A percentile compares a stretch with the other conserved stretches of the same genome.
These are phyloP conservation scores for Citrullus colocynthis DNA, from an alignment of 306 rosid species.

Conservation along the genomic window DNA sequence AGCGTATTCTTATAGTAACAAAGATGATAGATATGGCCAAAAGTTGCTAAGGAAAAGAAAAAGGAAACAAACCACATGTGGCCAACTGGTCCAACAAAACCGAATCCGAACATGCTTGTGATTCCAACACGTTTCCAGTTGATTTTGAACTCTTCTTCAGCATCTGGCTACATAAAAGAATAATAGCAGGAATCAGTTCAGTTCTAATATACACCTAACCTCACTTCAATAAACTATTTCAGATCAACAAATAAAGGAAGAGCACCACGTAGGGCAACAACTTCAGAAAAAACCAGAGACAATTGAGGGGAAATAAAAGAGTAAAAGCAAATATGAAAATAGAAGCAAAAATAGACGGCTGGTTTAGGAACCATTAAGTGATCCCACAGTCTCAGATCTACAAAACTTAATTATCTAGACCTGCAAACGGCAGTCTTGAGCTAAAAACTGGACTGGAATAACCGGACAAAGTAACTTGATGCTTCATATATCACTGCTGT, in stretches of 20 bases:
- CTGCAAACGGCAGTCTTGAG: background rate
- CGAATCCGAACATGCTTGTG: constrained; percentile 67
- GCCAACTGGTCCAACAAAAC: constrained; percentile 82
- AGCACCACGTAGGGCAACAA: background rate
- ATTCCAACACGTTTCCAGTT: constrained; percentile 68
- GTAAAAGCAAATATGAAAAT: background rate
- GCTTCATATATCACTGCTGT: background rate
- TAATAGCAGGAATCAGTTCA: constrained; percentile 7
- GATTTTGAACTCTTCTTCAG: constrained; percentile 19
- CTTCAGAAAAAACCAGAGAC: background rate
- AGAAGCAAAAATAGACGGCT: background rate
- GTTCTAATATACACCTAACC: background rate
- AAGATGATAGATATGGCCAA: background rate
- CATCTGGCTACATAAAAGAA: constrained; percentile 11
- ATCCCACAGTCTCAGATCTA: background rate
- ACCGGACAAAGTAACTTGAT: background rate
- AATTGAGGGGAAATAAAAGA: background rate
- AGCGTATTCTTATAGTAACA: background rate
- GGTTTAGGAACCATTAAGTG: background rate
- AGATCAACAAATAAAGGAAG: background rate
- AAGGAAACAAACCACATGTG: constrained; percentile 60
- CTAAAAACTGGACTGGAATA: background rate
- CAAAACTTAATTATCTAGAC: background rate
- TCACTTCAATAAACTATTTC: background rate
- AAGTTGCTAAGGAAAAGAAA: background rate